Base-by-base conservation (phyloP, 139 green algal species). In the Chlamydomonas incerta region DNA sequence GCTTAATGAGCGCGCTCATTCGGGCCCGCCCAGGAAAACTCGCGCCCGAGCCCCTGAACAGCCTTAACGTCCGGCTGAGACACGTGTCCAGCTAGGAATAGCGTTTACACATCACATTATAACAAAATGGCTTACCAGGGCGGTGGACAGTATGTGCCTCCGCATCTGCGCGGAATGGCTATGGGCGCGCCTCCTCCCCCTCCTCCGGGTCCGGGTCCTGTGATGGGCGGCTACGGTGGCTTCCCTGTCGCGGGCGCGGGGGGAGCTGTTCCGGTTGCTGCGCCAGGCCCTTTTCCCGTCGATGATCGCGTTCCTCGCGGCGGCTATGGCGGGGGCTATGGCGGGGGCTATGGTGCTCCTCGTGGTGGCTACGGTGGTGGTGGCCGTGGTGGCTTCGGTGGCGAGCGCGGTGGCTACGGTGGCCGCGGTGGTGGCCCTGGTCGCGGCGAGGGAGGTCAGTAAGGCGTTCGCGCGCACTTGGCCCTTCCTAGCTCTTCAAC, bases 71-170 rank as follows among this genome's bases (percentile, higher is more conserved):
- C 41, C 41, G 41, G 41, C 41, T 50, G 41, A 50, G 41, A 50
- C 41, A 50, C 5, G 41, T 50, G 41, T 50, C 41, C 41, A 50
- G 41, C 41, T 50, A 50, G 41, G 41, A 50, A 8, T 50, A 8
- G 8, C 41, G 5, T 50, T 50, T 50, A 50, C 41, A 13, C 8
- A 50, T 13, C 41, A 5, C 5, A 55, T 81, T 52, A 57, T 10
- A 28, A n/a, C 41, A 60, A 71, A 21, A 86, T 86, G 80, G 80
- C 80, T 3, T 86, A 84, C 29, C 62, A 90, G 55, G 70, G 63
- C 21, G 34, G 88, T 33, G 65, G 73, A 23, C 85, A 93, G n/a
- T 97, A 97, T 79, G 93, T 98, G 2, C 95, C 95, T 37, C 95
- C 95, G 8, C 94, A 97, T 72, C 66, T 97, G 68, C 73, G 94